Percentiles rank a stretch among this genome's conserved stretches.
Conservation (phyloP, 176 grass and related monocot species). For the bread wheat (Triticum aestivum) region IWGSC_CS_RefSeq_v2.1 NC_057800.1:57088829-57089328, state of each 20-base stretch:
- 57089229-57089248: background rate
- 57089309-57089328: too few species aligned
- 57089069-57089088: background rate
- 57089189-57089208: conserved; percentile 10
- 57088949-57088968: conserved; percentile 65
- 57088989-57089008: background rate
- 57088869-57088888: conserved; percentile 63
- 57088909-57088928: conserved; percentile 86
- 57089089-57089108: background rate
- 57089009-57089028: background rate
- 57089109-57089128: background rate
- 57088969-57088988: conserved; percentile 37
- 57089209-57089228: conserved; percentile 9
- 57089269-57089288: background rate
- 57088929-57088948: conserved; percentile 60
- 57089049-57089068: conserved; percentile 1
- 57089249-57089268: background rate
- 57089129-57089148: background rate
- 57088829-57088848: conserved; percentile 64
- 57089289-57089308: background rate
- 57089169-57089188: background rate
- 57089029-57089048: background rate
- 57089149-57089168: background rate
- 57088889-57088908: conserved; percentile 91
- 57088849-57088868: conserved; percentile 59